These are phyloP conservation scores for Penstemon eatonii DNA, from an alignment of 257 asterid genomes.

Conservation along the genomic window DNA sequence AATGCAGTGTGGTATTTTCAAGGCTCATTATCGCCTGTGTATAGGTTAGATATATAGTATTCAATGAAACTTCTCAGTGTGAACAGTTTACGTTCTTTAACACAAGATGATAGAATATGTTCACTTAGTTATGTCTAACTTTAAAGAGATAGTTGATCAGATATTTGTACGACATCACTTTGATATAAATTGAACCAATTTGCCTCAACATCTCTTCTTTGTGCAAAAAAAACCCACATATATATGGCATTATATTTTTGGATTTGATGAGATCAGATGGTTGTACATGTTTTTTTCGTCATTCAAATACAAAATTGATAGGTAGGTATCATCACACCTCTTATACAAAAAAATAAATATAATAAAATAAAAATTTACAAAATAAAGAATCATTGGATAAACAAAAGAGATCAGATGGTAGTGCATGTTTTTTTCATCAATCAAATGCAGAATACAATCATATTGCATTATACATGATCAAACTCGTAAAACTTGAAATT, in stretches of 20 bases:
- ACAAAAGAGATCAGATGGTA: no score
- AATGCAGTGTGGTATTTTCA: background rate
- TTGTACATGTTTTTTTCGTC: no score
- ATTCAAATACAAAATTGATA: no score
- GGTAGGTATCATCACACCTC: no score
- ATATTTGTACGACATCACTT: slow-evolving; percentile 1
- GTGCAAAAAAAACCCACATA: no score
- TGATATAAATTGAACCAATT: background rate
- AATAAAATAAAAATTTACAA: no score
- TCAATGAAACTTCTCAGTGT: slow-evolving; percentile 1
- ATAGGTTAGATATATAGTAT: background rate
- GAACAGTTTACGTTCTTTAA: background rate
- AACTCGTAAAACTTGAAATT: background rate
- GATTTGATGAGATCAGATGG: no score
- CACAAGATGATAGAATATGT: slow-evolving; percentile 3
- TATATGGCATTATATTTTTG: no score
- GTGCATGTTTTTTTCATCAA: no score
- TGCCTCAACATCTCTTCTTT: background rate
- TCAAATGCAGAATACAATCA: no score
- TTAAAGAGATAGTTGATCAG: background rate
- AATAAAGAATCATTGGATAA: no score
- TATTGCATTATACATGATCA: slow-evolving; percentile 4
- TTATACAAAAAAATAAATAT: no score
- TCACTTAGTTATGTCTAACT: background rate
- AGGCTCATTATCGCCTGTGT: background rate